A percentile compares a stretch with the other conserved stretches of the same genome.
Conservation (phyloP, 257 asterid genomes). For the Paraleonurus japonicus region DNA sequence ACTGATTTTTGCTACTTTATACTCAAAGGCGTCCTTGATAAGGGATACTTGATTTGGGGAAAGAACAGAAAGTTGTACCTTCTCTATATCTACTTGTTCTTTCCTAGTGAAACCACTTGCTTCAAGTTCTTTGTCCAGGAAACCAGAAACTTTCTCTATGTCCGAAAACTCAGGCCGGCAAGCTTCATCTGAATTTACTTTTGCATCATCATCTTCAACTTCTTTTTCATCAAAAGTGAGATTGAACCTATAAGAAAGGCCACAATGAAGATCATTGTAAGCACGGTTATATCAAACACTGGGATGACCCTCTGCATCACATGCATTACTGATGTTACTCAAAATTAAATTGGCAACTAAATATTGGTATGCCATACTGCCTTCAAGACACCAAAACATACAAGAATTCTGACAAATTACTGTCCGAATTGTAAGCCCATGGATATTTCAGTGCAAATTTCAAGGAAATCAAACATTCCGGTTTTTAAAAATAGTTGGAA, state of each 20-base stretch:
- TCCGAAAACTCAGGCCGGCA: slow-evolving; percentile 66
- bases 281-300: background rate
- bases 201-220: slow-evolving; percentile 49
- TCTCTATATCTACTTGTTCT: slow-evolving; percentile 74
- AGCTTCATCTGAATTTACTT: slow-evolving; percentile 49
- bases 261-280: slow-evolving; percentile 3
- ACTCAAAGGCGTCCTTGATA: background rate
- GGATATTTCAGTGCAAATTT: background rate
- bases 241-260: slow-evolving; percentile 53
- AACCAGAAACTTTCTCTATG: slow-evolving; percentile 65
- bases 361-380: background rate
- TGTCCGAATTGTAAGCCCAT: background rate
- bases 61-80: slow-evolving; percentile 44
- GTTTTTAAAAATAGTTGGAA: background rate
- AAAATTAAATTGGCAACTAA: background rate
- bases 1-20: background rate
- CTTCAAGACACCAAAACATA: too few relatives aligned
- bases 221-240: slow-evolving; percentile 55
- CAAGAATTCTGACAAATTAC: background rate
- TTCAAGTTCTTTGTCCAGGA: slow-evolving; percentile 89
- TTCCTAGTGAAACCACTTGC: slow-evolving; percentile 95
- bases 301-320: background rate
- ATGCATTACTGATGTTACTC: background rate
- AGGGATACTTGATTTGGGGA: background rate
- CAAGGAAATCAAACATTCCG: background rate